Base-by-base conservation (phyloP, 768 basidiomycete genomes). In the Tulasnella sp. region DNA sequence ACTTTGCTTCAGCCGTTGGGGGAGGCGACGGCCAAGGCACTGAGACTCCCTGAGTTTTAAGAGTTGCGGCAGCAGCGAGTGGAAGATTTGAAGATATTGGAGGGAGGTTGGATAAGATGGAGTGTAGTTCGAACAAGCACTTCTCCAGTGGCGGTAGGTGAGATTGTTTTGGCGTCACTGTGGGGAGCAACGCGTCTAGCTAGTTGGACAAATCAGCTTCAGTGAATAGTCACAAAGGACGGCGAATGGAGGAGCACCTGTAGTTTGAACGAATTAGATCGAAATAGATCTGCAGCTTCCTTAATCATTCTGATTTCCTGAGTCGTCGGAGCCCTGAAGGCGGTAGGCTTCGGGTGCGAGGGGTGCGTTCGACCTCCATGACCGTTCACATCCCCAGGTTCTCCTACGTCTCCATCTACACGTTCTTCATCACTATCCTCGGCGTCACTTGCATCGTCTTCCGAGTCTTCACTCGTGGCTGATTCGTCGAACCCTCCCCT, bases 211-310 rank as follows among this genome's bases (percentile, higher is more conserved):
- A 80, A 48, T 81, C n/a, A 73, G n/a, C 73, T 72, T 39, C 44
- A 78, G n/a, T 46, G 15, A 2, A 44, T 16, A 6, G 18, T 48
- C 16, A 5, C 32, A 73, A 11, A 79, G 32, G 20, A 26, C 35
- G 78, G n/a, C 18, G 70, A 48, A 55, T n/a, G 18, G 37, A 15
- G 79, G 15, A 85, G 15, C 70, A 92, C 93, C 88, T 96, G 93
- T 11, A 96, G 87, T 81, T 94, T 93, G 86, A 96, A 96, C 2
- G 92, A 89, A 76, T 87, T 91, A 0, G 94, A 95, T 81, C 88
- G 87, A 83, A 90, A 94, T 29, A 95, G 85, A 77, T 93, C 89
- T 35, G 88, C 86, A 20, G 92, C 91, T 80, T 93, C 93, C 82
- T 91, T 92, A 80, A 95, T 90, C 7, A 84, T 84, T 76, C 90